Percentiles rank a stretch among this genome's conserved stretches.
Evolutionary conservation across 192 early-diverging fungal species (phyloP).

Genomic region (Phlyctochytrium planicorne): DNA sequence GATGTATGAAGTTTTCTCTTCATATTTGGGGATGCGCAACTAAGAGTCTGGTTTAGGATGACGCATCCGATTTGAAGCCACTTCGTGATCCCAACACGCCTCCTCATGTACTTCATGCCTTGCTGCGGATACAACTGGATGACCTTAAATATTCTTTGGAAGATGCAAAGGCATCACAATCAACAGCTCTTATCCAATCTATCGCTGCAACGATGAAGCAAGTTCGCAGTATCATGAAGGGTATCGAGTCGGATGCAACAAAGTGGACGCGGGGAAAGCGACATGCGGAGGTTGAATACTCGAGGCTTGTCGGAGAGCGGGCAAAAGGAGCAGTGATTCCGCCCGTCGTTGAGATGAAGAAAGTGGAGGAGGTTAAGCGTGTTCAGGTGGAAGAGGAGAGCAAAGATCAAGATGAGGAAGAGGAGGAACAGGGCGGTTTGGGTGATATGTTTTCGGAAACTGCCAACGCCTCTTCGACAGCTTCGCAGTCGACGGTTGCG

Average conservation of each 20-base stretch:
- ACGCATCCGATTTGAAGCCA: neutral
- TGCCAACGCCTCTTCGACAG: neutral
- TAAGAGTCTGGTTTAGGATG: neutral
- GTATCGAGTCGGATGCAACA: neutral
- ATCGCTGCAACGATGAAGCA: neutral
- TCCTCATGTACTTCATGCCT: conserved; percentile 7
- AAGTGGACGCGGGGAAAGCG: neutral
- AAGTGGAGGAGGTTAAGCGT: neutral
- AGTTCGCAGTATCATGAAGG: neutral
- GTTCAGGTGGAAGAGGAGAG: neutral
- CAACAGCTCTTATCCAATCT: no score
- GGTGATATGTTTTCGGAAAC: conserved; percentile 16
- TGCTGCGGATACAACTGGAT: neutral
- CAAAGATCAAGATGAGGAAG: conserved; percentile 1
- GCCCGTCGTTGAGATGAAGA: neutral
- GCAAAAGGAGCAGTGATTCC: neutral
- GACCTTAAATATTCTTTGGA: conserved; percentile 1
- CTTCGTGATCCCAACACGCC: neutral
- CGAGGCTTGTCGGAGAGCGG: conserved; percentile 4
- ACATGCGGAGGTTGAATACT: conserved; percentile 24
- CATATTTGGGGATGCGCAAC: neutral
- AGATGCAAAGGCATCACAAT: no score
- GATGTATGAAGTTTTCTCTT: neutral
- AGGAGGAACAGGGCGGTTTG: conserved; percentile 27
- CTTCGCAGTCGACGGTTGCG: neutral